phyloP scores from a whole-genome alignment of 352 stramenopile genomes.

The Pythium aquatile region DNA sequence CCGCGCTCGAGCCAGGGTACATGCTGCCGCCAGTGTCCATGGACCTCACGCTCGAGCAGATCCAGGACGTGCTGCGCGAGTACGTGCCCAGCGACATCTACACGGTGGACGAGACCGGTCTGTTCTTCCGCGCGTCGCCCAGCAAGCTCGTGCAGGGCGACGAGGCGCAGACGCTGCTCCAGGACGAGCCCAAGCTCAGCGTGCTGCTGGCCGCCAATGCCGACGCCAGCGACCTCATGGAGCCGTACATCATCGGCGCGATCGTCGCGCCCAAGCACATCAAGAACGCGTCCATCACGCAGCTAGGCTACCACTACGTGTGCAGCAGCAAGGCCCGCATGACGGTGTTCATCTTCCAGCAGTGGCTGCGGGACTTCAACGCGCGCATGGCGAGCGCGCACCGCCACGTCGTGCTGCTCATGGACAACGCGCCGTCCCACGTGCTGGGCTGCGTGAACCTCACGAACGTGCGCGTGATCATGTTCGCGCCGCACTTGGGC shows the following conservation, averaged over 20 bases:
- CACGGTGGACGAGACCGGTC: constrained; percentile 81
- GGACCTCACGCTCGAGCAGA: constrained; percentile 82
- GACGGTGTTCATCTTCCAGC: constrained; percentile 89
- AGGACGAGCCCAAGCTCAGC: constrained; percentile 66
- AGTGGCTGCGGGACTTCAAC: constrained; percentile 86
- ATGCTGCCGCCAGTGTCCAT: constrained; percentile 78
- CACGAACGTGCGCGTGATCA: constrained; percentile 86
- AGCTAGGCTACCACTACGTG: constrained; percentile 86
- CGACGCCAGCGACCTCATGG: constrained; percentile 76
- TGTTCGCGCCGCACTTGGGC: constrained; percentile 77
- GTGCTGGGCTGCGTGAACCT: constrained; percentile 76
- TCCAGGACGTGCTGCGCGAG: constrained; percentile 80
- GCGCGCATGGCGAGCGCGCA: constrained; percentile 83
- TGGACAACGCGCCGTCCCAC: constrained; percentile 86
- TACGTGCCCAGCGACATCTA: constrained; percentile 84
- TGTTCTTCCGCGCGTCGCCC: constrained; percentile 86
- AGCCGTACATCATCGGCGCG: constrained; percentile 84
- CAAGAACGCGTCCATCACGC: constrained; percentile 77
- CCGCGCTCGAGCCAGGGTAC: constrained; percentile 61
- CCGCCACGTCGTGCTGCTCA: constrained; percentile 78
- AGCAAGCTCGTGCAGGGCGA: constrained; percentile 84
- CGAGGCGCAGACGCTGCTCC: constrained; percentile 72
- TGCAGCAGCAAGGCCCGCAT: constrained; percentile 82
- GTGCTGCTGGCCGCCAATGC: constrained; percentile 76
- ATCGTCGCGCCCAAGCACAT: constrained; percentile 72